A percentile compares a stretch with the other conserved stretches of the same genome.
phyloP scores from a whole-genome alignment of 75 land plant genomes.

The Cupressus sempervirens region DNA sequence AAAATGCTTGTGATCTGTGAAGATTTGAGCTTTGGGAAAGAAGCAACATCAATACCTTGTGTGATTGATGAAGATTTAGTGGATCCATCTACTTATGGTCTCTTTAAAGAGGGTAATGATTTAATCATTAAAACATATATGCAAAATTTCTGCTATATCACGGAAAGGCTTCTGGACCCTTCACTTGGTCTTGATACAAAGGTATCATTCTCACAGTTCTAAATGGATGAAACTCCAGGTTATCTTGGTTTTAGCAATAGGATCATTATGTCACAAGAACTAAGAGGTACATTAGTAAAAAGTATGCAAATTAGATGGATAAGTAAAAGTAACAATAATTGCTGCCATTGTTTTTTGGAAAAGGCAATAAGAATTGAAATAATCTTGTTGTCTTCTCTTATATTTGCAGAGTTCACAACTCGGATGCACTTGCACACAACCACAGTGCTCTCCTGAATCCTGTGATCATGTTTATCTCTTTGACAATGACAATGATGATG shows the following conservation, averaged over 20 bases:
- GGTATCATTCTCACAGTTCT: constrained; percentile 32
- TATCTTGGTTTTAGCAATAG: neutral
- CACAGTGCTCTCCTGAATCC: constrained; percentile 48
- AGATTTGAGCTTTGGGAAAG: constrained; percentile 88
- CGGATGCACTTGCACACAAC: constrained; percentile 64
- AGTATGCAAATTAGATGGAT: neutral
- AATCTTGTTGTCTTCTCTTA: neutral
- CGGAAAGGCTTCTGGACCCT: constrained; percentile 69
- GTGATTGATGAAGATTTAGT: constrained; percentile 60
- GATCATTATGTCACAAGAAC: neutral
- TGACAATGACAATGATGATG: constrained; percentile 84
- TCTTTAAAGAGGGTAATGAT: constrained; percentile 26
- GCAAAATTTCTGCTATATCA: constrained; percentile 72
- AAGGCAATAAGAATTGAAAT: neutral
- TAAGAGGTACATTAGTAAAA: neutral
- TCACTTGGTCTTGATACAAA: constrained; percentile 61
- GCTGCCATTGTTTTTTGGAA: neutral
- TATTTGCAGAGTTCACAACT: constrained; percentile 68
- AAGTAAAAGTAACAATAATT: neutral
- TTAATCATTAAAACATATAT: constrained; percentile 45
- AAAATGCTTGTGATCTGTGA: constrained; percentile 53
- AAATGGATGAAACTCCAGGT: neutral
- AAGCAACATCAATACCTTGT: constrained; percentile 73
- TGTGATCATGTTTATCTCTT: constrained; percentile 96
- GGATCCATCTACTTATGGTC: constrained; percentile 34